Conservation (phyloP, 306 rosid species). For the Begonia masoniana region DNA sequence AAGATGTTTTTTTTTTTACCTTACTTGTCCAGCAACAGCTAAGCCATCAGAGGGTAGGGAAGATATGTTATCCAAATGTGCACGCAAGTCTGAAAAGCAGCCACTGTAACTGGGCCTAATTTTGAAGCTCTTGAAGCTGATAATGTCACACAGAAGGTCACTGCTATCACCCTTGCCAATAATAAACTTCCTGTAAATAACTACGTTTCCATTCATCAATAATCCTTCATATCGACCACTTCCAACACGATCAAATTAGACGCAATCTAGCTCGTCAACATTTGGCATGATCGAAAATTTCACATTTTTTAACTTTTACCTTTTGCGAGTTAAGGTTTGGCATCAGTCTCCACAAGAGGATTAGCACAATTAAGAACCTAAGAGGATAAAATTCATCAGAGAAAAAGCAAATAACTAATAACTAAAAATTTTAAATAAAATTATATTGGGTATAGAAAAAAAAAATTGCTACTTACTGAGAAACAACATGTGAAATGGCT, state of each 20-base stretch:
- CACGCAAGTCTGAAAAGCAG: slow-evolving; percentile 87
- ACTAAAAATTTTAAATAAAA: neutral
- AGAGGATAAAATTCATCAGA: slow-evolving; percentile 2
- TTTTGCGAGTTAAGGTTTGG: no score
- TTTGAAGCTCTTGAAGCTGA: slow-evolving; percentile 87
- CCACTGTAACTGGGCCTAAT: slow-evolving; percentile 74
- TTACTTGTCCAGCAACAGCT: slow-evolving; percentile 87
- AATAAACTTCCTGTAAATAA: slow-evolving; percentile 39
- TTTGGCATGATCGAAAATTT: no score
- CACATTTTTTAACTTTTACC: no score
- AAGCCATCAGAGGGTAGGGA: slow-evolving; percentile 89
- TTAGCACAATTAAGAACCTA: slow-evolving; percentile 68
- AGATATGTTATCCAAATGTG: slow-evolving; percentile 91
- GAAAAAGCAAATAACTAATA: neutral
- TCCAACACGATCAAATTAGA: no score
- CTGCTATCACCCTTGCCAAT: slow-evolving; percentile 75
- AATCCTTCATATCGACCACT: no score
- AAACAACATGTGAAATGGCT: slow-evolving; percentile 83
- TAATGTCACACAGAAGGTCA: slow-evolving; percentile 86
- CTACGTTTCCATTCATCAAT: no score
- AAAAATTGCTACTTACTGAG: slow-evolving; percentile 59
- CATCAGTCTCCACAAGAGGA: slow-evolving; percentile 41
- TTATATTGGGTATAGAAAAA: neutral
- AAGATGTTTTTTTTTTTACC: neutral
- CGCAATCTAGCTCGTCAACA: no score